phyloP scores from a whole-genome alignment of 208 protist species.

The Phytomonas sp. region DNA sequence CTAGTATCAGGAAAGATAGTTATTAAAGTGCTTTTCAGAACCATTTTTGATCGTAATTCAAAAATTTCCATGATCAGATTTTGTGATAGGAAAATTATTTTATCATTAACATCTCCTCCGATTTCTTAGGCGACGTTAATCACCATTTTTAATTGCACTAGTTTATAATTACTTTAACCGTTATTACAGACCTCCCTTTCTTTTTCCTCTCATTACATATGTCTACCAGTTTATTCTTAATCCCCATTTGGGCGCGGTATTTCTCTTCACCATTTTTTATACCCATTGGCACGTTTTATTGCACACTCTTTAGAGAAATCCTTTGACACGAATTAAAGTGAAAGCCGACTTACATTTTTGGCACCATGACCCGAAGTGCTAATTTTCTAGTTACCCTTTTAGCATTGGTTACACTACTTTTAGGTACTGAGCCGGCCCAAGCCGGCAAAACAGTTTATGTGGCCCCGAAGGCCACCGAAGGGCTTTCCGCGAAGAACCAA shows the following conservation, averaged over 20 bases:
- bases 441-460: conserved; percentile 28
- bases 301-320: not conserved
- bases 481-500: conserved; percentile 38
- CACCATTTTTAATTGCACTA: not conserved
- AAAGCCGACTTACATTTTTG: not conserved
- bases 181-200: not conserved
- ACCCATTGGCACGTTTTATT: not conserved
- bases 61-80: not conserved
- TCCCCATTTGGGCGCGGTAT: not conserved
- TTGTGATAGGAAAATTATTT: not conserved
- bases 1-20: not conserved
- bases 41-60: not conserved
- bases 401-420: not conserved
- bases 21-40: not conserved
- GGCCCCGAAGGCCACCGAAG: conserved; percentile 25
- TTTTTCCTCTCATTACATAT: not conserved
- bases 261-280: not conserved
- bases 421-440: conserved; percentile 1
- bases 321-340: not conserved
- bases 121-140: not conserved
- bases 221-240: not conserved
- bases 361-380: not conserved
- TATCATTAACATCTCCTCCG: not conserved
- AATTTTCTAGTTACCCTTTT: not conserved
- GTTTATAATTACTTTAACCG: not conserved